Percentiles rank a stretch among this genome's conserved stretches.
Conservation (phyloP, 345 rosid species). For the Xanthoceras sorbifolium region DNA sequence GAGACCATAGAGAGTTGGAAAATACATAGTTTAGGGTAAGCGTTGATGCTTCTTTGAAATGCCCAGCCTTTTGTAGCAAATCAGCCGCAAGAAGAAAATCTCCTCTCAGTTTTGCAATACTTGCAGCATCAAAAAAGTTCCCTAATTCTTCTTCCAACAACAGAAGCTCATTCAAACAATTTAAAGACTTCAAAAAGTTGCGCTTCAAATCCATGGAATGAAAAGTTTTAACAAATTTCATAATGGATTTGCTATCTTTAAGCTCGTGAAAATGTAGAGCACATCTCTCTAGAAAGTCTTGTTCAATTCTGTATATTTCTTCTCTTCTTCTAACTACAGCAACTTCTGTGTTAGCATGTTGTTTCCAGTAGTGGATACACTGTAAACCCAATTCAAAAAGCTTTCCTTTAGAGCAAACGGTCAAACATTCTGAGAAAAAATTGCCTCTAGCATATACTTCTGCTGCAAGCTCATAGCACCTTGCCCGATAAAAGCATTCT, state of each 20-base stretch:
- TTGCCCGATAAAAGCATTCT: conserved; percentile 41
- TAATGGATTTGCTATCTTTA: conserved; percentile 29
- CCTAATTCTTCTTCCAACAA: conserved; percentile 38
- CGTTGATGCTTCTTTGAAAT: conserved; percentile 33
- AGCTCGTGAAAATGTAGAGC: conserved; percentile 34
- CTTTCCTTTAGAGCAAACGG: conserved; percentile 35
- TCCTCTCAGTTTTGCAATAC: conserved; percentile 40
- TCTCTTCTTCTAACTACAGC: not conserved
- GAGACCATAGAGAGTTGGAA: conserved; percentile 44
- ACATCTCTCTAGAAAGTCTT: conserved; percentile 36
- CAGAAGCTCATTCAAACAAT: conserved; percentile 38
- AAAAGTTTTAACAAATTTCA: conserved; percentile 33
- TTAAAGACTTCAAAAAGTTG: conserved; percentile 30
- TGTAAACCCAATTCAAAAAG: conserved; percentile 44
- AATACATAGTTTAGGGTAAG: conserved; percentile 35
- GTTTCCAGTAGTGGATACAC: conserved; percentile 38
- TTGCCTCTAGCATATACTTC: conserved; percentile 37
- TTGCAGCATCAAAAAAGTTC: conserved; percentile 40
- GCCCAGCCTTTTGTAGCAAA: conserved; percentile 35
- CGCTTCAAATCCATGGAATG: conserved; percentile 23
- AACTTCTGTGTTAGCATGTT: conserved; percentile 5
- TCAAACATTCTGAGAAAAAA: conserved; percentile 36
- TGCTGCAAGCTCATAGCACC: conserved; percentile 33
- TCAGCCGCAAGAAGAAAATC: conserved; percentile 37
- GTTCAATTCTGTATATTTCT: conserved; percentile 31